Percentiles rank a stretch among this genome's conserved stretches.
These are phyloP conservation scores for Miamiensis avidus DNA, from an alignment of 169 alveolate species.

Conservation along the genomic window DNA sequence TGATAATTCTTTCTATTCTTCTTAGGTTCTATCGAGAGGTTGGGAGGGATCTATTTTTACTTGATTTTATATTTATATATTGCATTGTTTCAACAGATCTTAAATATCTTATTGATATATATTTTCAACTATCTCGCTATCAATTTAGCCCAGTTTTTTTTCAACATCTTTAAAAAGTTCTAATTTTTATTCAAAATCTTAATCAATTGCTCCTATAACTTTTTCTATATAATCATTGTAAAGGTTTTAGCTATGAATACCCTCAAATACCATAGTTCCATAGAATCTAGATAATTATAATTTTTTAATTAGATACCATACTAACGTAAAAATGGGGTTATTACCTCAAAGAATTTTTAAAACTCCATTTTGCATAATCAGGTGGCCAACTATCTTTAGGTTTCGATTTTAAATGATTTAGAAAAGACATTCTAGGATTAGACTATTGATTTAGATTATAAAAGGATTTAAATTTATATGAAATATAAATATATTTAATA, in stretches of 20 bases:
- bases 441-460: background rate
- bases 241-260: slow-evolving; percentile 22
- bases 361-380: slow-evolving; percentile 46
- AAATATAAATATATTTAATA: background rate
- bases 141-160: background rate
- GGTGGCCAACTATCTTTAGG: slow-evolving; percentile 56
- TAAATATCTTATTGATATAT: too few relatives aligned
- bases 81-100: background rate
- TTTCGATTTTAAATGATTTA: slow-evolving; percentile 31
- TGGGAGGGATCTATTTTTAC: background rate
- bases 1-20: background rate
- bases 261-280: slow-evolving; percentile 42
- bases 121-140: background rate
- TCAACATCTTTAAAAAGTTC: slow-evolving; percentile 32
- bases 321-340: background rate
- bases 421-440: slow-evolving; percentile 18
- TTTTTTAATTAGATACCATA: background rate
- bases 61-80: too few relatives aligned
- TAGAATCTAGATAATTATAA: slow-evolving; percentile 10
- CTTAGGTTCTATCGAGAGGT: background rate
- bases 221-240: slow-evolving; percentile 15
- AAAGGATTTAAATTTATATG: too few relatives aligned
- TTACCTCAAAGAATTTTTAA: slow-evolving; percentile 27
- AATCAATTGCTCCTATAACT: slow-evolving; percentile 15
- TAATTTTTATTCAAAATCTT: slow-evolving; percentile 24